Evolutionary conservation across 1,284 basidiomycete species (phyloP).

Genomic region (Megacollybia platyphylla): DNA sequence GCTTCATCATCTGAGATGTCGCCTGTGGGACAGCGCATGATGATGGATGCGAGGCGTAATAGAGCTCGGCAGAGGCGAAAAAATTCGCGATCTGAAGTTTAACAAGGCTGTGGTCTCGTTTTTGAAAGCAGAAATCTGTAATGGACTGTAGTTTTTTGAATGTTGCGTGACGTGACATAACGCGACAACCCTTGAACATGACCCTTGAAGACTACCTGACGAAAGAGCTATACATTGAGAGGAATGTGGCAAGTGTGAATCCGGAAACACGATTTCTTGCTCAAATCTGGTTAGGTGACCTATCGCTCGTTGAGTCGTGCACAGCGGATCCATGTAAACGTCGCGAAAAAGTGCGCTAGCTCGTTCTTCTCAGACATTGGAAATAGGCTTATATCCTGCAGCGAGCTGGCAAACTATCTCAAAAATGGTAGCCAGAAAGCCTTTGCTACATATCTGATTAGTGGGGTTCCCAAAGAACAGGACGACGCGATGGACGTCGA

Average conservation of each 20-base stretch:
- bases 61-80: constrained; percentile 28
- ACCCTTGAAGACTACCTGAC: constrained; percentile 43
- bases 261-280: constrained; percentile 1
- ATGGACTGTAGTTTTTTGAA: too few species aligned
- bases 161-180: too few species aligned
- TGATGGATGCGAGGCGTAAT: constrained; percentile 48
- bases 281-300: constrained; percentile 39
- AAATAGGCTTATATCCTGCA: constrained; percentile 14
- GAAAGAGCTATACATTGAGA: constrained; percentile 50
- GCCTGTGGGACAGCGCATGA: constrained; percentile 49
- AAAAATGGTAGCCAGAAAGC: constrained; percentile 23
- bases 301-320: constrained; percentile 60
- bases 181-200: constrained; percentile 19
- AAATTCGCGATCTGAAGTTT: constrained; percentile 2
- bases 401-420: constrained; percentile 50
- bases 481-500: constrained; percentile 18
- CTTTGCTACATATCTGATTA: constrained; percentile 56
- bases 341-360: constrained; percentile 51
- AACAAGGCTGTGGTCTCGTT: not conserved
- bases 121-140: not conserved
- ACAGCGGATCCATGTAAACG: constrained; percentile 56
- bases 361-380: not conserved
- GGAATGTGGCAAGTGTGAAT: constrained; percentile 38
- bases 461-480: constrained; percentile 26
- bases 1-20: constrained; percentile 64